These are phyloP conservation scores for Cercospora berteroae DNA, from an alignment of 2,329 filamentous ascomycete genomes.

Conservation along the genomic window DNA sequence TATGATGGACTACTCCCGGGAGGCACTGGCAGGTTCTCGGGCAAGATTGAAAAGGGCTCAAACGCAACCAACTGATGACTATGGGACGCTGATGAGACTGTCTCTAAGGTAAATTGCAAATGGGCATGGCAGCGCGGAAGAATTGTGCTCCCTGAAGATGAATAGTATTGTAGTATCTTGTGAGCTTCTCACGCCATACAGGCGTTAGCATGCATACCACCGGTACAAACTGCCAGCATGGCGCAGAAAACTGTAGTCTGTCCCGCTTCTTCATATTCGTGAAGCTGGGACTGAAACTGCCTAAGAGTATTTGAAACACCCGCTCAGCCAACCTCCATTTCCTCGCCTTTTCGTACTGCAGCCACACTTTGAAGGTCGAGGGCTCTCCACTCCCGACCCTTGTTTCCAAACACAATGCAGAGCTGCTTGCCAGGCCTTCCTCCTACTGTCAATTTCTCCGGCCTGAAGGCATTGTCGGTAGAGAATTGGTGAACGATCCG, in stretches of 20 bases:
- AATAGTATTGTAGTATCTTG: background rate
- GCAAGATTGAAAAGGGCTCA: conserved; percentile 13
- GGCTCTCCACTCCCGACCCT: conserved; percentile 55
- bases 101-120: background rate
- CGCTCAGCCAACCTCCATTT: background rate
- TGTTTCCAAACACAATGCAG: conserved; percentile 55
- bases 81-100: background rate
- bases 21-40: conserved; percentile 44
- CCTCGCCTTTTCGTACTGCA: background rate
- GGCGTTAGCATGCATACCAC: background rate
- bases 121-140: background rate
- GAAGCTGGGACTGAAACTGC: background rate
- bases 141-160: background rate
- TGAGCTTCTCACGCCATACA: background rate
- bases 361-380: conserved; percentile 47
- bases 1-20: conserved; percentile 44
- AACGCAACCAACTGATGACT: background rate
- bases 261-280: background rate
- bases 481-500: conserved; percentile 49
- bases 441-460: conserved; percentile 54
- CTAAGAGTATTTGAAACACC: background rate
- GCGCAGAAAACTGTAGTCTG: background rate
- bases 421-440: conserved; percentile 54
- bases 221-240: background rate
- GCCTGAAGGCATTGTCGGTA: conserved; percentile 46